Base-by-base conservation (phyloP, 352 stramenopile species). In the Phytopythium vexans region DNA sequence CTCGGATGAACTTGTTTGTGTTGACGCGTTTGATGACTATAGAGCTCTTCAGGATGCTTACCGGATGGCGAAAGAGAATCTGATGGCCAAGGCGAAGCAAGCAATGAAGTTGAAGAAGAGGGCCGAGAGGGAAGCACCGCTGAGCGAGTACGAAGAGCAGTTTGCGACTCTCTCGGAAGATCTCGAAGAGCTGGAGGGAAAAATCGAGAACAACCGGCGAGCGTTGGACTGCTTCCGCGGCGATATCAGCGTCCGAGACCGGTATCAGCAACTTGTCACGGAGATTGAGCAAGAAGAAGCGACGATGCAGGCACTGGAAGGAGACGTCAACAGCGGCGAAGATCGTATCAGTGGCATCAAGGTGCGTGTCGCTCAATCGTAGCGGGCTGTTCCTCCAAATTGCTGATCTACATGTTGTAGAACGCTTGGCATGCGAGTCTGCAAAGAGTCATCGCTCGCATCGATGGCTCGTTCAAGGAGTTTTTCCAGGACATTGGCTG, bases 401-500 rank as follows among this genome's bases (percentile, higher is more conserved):
- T 6, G 12, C 14, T 38, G 39, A 21, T 12, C 38, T 16, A 42
- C 15, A 36, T 44, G n/a, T 12, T 41, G 12, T 41, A 89, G 79
- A 74, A 72, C 4, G 67, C 79, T 21, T 95, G 84, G 82, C 73
- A 94, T 54, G 55, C 53, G 1, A 66, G 82, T 34, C 63, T 95
- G 10, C 78, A 74, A 34, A 65, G 88, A 21, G 72, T 95, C n/a
- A 72, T 94, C n/a, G 42, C 52, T 8, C 63, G 92, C 39, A 94
- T 95, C 38, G 84, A 95, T 49, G 43, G 65, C 6, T 92, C 82
- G 14, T 95, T 95, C 53, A 79, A 83, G 40, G 70, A 89, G 38
- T 95, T 89, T 41, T 95, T 95, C 58, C 65, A 72, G 47, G 82
- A 94, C 44, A 92, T 95, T 53, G 86, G 86, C 6, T 94, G 85